Conservation (phyloP, 441 rosid genomes). For the Erodium texanum region DNA sequence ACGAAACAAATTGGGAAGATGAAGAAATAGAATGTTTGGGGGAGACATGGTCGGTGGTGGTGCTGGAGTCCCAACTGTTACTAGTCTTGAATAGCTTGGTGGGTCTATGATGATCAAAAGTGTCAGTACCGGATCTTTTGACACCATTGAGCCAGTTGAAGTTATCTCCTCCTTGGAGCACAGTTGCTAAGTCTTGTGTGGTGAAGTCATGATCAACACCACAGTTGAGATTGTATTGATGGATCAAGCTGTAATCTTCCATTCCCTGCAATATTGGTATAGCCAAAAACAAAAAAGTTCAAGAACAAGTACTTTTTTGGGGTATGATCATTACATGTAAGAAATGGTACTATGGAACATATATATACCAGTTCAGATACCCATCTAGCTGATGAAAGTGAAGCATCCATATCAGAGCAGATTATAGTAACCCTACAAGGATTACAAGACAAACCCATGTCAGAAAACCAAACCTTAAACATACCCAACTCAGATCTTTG, state of each 20-base stretch:
- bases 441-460: not conserved
- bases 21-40: not conserved
- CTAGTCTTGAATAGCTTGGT: not conserved
- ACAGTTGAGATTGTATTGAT: conserved; percentile 2
- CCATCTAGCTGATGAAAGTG: conserved; percentile 5
- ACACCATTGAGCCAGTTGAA: not conserved
- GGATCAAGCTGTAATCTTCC: conserved; percentile 5
- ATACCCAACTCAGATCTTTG: not conserved
- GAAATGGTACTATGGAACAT: no score
- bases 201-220: not conserved
- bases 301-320: no score
- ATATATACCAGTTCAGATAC: not conserved
- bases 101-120: not conserved
- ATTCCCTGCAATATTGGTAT: not conserved
- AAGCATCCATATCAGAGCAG: no score
- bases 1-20: not conserved
- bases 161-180: conserved; percentile 5
- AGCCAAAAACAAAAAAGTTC: no score
- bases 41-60: not conserved
- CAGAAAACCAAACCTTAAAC: not conserved
- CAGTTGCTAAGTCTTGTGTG: not conserved
- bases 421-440: not conserved
- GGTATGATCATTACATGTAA: no score
- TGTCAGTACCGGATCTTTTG: no score
- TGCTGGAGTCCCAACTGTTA: not conserved